These are phyloP conservation scores for Ceratocystis colombiana DNA, from an alignment of 2,329 filamentous ascomycete genomes.

Conservation along the genomic window DNA sequence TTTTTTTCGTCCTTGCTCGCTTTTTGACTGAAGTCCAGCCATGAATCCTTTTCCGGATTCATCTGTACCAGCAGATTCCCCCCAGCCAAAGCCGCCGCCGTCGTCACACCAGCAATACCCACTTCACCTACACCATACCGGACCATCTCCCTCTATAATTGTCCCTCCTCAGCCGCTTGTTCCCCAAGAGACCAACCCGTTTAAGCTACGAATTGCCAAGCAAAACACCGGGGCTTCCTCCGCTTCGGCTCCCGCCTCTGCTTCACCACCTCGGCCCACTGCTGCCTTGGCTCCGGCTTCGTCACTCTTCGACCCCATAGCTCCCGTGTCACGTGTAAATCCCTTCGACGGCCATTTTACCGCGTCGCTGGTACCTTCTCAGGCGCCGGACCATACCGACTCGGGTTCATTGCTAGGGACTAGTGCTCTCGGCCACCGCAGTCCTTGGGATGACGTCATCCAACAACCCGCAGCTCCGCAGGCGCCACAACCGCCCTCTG, in stretches of 20 bases:
- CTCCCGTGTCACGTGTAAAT: not conserved
- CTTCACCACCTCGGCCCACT: not conserved
- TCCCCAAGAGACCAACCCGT: constrained; percentile 18
- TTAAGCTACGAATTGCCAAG: constrained; percentile 12
- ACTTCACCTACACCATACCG: not conserved
- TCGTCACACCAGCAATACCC: not conserved
- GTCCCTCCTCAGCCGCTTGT: not conserved
- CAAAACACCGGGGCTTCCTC: constrained; percentile 13
- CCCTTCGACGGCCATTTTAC: not conserved
- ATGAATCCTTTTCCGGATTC: constrained; percentile 10
- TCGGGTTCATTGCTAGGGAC: constrained; percentile 18
- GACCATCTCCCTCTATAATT: not conserved
- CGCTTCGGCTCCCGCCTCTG: not conserved
- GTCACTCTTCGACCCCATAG: not conserved
- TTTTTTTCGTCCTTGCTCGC: not conserved
- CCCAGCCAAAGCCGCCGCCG: not conserved
- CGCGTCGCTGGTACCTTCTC: not conserved
- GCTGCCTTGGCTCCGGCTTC: not conserved
- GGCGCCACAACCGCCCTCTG: constrained; percentile 28
- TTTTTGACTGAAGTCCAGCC: not conserved
- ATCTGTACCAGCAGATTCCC: constrained; percentile 3
- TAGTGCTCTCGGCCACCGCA: not conserved
- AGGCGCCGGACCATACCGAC: not conserved
- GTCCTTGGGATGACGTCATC: constrained; percentile 19
- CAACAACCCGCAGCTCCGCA: constrained; percentile 3